phyloP scores from a whole-genome alignment of 768 basidiomycete genomes.

The Phylloporus sp. region DNA sequence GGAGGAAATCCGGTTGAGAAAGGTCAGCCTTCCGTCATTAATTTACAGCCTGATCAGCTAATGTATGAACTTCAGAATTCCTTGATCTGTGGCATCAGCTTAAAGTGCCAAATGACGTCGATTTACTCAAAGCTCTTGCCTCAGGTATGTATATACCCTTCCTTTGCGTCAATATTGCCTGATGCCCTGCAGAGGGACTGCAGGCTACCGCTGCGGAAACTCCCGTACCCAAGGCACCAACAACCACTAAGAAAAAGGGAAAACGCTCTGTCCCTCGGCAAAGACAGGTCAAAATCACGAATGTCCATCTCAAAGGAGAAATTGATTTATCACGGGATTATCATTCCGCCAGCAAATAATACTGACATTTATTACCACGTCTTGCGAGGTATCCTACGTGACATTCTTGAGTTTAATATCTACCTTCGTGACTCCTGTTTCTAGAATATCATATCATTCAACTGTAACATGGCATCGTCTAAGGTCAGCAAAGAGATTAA shows the following conservation, averaged over 20 bases:
- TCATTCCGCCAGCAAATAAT: conserved; percentile 27
- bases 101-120: conserved; percentile 82
- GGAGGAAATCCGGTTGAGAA: conserved; percentile 76
- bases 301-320: conserved; percentile 80
- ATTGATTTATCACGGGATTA: conserved; percentile 84
- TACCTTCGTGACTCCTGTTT: not conserved
- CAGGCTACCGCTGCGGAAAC: conserved; percentile 72
- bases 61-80: conserved; percentile 56
- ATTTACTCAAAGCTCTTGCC: conserved; percentile 71
- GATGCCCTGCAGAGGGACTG: conserved; percentile 57
- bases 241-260: conserved; percentile 74
- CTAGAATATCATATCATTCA: not conserved
- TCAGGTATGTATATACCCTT: conserved; percentile 46
- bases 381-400: not conserved
- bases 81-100: conserved; percentile 82
- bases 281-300: conserved; percentile 80
- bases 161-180: not conserved
- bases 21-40: conserved; percentile 43
- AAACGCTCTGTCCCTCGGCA: conserved; percentile 70
- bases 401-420: not conserved
- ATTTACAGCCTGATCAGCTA: conserved; percentile 1
- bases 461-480: not conserved
- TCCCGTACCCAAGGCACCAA: conserved; percentile 49
- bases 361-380: not conserved
- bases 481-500: not conserved